A percentile compares a stretch with the other conserved stretches of the same genome.
Conservation (phyloP, 768 basidiomycete genomes). For the Leucogyrophana mollusca region DNA sequence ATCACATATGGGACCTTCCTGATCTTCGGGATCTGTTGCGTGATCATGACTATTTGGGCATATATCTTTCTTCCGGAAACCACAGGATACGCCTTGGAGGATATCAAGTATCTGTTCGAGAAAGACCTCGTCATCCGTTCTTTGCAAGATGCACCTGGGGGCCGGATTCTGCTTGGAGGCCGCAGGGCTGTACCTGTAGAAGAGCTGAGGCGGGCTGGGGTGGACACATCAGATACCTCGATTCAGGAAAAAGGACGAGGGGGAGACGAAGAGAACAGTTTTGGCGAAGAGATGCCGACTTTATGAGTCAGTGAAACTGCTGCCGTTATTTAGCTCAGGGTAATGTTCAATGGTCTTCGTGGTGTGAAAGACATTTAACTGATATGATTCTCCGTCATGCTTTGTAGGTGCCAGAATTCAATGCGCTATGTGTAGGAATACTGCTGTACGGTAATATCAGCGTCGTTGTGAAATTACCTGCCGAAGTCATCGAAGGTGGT, state of each 20-base stretch:
- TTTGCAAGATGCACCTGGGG: conserved; percentile 41
- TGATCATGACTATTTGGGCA: conserved; percentile 42
- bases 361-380: too few relatives aligned
- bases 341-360: too few relatives aligned
- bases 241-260: not conserved
- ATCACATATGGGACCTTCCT: conserved; percentile 41
- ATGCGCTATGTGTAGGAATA: too few relatives aligned
- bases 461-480: too few relatives aligned
- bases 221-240: not conserved
- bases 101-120: conserved; percentile 45
- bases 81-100: conserved; percentile 44
- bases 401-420: too few relatives aligned
- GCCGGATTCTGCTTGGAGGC: conserved; percentile 31
- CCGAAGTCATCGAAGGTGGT: too few relatives aligned
- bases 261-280: not conserved
- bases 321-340: not conserved
- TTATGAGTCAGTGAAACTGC: not conserved
- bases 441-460: too few relatives aligned
- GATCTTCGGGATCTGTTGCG: conserved; percentile 40
- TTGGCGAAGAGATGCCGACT: not conserved
- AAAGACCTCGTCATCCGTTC: conserved; percentile 33
- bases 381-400: too few relatives aligned
- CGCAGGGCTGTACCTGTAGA: conserved; percentile 14
- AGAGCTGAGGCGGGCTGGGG: conserved; percentile 8
- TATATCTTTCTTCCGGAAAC: conserved; percentile 48